These are phyloP conservation scores for Fusarium mexicanum DNA, from an alignment of 2,329 filamentous ascomycete species.

Conservation along the genomic window DNA sequence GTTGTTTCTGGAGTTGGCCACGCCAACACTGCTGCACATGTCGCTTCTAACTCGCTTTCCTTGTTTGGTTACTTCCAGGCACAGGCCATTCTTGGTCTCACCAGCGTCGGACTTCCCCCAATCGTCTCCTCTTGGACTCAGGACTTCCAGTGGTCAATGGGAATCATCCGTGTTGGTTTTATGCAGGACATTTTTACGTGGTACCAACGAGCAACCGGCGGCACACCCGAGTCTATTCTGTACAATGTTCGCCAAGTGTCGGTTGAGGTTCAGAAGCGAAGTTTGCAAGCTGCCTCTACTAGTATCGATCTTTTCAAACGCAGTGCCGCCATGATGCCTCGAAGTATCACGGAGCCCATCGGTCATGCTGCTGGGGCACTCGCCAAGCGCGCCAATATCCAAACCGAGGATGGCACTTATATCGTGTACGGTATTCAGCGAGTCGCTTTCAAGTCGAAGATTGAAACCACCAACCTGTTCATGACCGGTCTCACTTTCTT, in stretches of 20 bases:
- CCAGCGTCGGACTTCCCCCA: conserved; percentile 81
- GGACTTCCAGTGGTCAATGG: conserved; percentile 98
- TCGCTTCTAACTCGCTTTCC: conserved; percentile 92
- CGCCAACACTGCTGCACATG: conserved; percentile 92
- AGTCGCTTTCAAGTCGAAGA: conserved; percentile 84
- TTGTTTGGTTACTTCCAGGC: conserved; percentile 95
- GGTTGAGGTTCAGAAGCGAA: conserved; percentile 80
- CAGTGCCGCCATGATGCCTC: conserved; percentile 61
- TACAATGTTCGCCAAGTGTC: conserved; percentile 78
- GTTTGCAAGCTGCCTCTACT: conserved; percentile 51
- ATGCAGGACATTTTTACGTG: conserved; percentile 90
- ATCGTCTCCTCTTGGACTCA: conserved; percentile 94
- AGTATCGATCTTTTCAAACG: conserved; percentile 63
- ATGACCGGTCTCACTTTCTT: conserved; percentile 92
- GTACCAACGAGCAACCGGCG: conserved; percentile 95
- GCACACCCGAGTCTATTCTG: conserved; percentile 81
- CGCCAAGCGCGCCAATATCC: conserved; percentile 65
- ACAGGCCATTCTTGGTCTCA: conserved; percentile 90
- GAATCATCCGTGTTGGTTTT: conserved; percentile 88
- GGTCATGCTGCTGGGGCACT: conserved; percentile 52
- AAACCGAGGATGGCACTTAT: conserved; percentile 64
- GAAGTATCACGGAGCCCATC: conserved; percentile 51
- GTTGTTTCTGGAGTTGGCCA: conserved; percentile 91
- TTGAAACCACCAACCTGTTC: conserved; percentile 93
- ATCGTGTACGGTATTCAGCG: conserved; percentile 85